phyloP scores from a whole-genome alignment of 176 grass and related monocot genomes.

The Cenchrus fungigraminus region DNA sequence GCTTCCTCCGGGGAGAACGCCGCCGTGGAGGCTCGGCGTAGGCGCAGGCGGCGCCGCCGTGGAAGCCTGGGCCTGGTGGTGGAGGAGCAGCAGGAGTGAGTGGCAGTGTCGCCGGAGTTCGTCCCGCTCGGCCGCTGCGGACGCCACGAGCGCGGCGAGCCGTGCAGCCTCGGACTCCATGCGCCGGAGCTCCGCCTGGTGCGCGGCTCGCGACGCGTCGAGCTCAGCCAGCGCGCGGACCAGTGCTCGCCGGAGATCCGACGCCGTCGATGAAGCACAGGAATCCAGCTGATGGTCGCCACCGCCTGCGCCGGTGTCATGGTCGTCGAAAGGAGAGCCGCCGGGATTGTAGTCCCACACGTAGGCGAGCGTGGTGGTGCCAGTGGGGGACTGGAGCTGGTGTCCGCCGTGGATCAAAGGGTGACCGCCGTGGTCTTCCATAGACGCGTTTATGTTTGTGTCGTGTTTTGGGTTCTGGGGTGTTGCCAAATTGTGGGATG shows the following conservation, averaged over 20 bases:
- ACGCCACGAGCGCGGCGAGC: slow-evolving; percentile 62
- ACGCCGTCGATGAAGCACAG: slow-evolving; percentile 21
- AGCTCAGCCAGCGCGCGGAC: slow-evolving; percentile 68
- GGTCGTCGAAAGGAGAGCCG: not conserved
- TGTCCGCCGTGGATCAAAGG: slow-evolving; percentile 28
- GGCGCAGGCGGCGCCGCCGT: not conserved
- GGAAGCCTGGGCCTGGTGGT: slow-evolving; percentile 35
- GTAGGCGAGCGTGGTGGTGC: slow-evolving; percentile 36
- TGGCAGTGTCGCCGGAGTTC: slow-evolving; percentile 77
- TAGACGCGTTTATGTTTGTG: not conserved
- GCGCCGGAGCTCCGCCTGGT: slow-evolving; percentile 67
- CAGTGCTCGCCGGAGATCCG: slow-evolving; percentile 68
- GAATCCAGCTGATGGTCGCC: not conserved
- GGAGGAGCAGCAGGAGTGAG: slow-evolving; percentile 78
- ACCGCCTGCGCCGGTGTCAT: not conserved
- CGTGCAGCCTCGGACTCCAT: slow-evolving; percentile 75
- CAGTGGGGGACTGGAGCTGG: not conserved
- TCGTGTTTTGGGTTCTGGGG: not conserved
- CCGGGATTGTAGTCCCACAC: slow-evolving; percentile 30
- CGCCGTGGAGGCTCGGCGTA: slow-evolving; percentile 5
- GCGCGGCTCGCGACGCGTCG: slow-evolving; percentile 57
- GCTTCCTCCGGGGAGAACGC: not conserved
- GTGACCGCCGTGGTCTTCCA: slow-evolving; percentile 46
- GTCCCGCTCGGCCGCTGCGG: slow-evolving; percentile 80
- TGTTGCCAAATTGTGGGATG: not conserved